These are phyloP conservation scores for Exophiala phaeomuriformis DNA, from an alignment of 2,329 filamentous ascomycete genomes.

Conservation along the genomic window DNA sequence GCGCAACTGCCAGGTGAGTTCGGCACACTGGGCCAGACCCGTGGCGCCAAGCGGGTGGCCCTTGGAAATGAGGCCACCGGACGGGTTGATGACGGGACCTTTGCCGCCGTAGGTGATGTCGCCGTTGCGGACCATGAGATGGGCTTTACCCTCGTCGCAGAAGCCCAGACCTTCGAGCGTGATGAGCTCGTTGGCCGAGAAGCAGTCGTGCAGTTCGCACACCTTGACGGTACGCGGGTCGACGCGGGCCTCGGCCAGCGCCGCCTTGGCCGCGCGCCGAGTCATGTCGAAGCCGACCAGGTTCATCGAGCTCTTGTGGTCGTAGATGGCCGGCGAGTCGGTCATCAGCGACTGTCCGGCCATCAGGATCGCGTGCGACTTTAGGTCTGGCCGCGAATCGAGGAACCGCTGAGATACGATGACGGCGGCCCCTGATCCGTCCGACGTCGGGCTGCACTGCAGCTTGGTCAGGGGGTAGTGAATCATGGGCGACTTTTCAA, in stretches of 20 bases:
- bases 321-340: slow-evolving; percentile 72
- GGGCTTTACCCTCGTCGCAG: slow-evolving; percentile 69
- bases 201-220: slow-evolving; percentile 93
- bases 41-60: slow-evolving; percentile 90
- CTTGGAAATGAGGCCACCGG: slow-evolving; percentile 89
- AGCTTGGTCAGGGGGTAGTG: slow-evolving; percentile 87
- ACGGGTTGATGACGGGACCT: slow-evolving; percentile 74
- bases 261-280: slow-evolving; percentile 58
- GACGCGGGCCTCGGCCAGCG: slow-evolving; percentile 66
- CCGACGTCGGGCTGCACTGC: slow-evolving; percentile 93
- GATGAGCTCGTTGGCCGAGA: slow-evolving; percentile 90
- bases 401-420: slow-evolving; percentile 85
- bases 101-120: slow-evolving; percentile 86
- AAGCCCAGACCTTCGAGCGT: slow-evolving; percentile 80
- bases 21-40: slow-evolving; percentile 87
- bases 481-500: slow-evolving; percentile 69
- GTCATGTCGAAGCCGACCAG: slow-evolving; percentile 87
- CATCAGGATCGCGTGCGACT: slow-evolving; percentile 71
- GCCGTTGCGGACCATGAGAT: slow-evolving; percentile 77
- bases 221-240: slow-evolving; percentile 64
- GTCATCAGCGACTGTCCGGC: slow-evolving; percentile 82
- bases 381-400: slow-evolving; percentile 75
- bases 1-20: slow-evolving; percentile 92
- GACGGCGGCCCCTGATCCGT: slow-evolving; percentile 82
- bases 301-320: slow-evolving; percentile 65